These are phyloP conservation scores for Fusarium nygamai DNA, from an alignment of 2,329 filamentous ascomycete genomes.

Conservation along the genomic window DNA sequence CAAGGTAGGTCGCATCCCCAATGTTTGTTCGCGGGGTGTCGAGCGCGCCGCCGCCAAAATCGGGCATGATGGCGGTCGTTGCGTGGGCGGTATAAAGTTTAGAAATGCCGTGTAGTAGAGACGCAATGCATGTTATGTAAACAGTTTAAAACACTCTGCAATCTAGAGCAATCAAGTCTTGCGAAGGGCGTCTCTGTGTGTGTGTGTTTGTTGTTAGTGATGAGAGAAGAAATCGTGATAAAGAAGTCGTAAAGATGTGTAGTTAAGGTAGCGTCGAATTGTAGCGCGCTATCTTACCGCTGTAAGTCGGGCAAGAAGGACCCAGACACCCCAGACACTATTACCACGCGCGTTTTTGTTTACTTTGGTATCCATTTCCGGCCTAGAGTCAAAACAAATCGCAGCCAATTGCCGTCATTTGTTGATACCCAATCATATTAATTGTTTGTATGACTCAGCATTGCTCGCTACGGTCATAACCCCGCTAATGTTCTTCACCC, in stretches of 20 bases:
- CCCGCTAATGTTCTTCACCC: conserved; percentile 23
- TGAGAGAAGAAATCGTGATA: conserved; percentile 26
- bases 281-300: conserved; percentile 34
- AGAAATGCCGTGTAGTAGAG: conserved; percentile 29
- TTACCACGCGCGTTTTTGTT: conserved; percentile 52
- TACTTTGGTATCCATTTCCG: conserved; percentile 51
- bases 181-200: conserved; percentile 4
- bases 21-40: conserved; percentile 88
- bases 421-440: conserved; percentile 5
- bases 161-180: background rate
- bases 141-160: background rate
- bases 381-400: conserved; percentile 46
- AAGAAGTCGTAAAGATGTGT: conserved; percentile 26
- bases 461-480: conserved; percentile 20
- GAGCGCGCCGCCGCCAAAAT: conserved; percentile 69
- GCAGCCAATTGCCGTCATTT: conserved; percentile 23
- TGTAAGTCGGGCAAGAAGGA: conserved; percentile 29
- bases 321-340: conserved; percentile 14
- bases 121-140: conserved; percentile 35
- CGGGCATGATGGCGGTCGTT: conserved; percentile 64
- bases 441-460: conserved; percentile 6
- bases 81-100: conserved; percentile 23
- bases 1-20: conserved; percentile 85
- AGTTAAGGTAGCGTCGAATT: conserved; percentile 22
- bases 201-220: conserved; percentile 36